These are phyloP conservation scores for Golubevia pallescens DNA, from an alignment of 1,284 basidiomycete species.

Conservation along the genomic window DNA sequence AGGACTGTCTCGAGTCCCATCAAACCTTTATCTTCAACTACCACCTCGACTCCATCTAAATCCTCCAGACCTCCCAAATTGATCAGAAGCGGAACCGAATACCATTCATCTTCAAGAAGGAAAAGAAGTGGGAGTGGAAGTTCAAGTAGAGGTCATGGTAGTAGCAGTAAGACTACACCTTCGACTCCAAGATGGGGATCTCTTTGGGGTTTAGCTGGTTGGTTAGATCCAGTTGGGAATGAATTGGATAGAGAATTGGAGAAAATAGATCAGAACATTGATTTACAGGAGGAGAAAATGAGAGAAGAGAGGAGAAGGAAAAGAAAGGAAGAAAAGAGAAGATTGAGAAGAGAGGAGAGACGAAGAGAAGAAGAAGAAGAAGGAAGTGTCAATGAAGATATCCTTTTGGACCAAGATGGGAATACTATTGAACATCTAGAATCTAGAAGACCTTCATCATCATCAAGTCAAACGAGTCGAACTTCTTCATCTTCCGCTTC, in stretches of 20 bases:
- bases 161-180: not conserved
- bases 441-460: not conserved
- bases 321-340: not conserved
- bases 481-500: not conserved
- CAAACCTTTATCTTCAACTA: not conserved
- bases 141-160: not conserved
- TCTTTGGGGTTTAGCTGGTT: not conserved
- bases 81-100: not conserved
- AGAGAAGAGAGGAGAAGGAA: not conserved
- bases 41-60: not conserved
- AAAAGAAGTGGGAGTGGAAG: not conserved
- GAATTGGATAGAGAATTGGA: not conserved
- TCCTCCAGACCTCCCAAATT: not conserved
- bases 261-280: not conserved
- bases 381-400: not conserved
- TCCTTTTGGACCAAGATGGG: not conserved
- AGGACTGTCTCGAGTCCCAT: not conserved
- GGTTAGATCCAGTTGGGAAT: not conserved
- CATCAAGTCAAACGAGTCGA: not conserved
- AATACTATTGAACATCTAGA: not conserved
- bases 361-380: slow-evolving; percentile 1
- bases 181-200: not conserved
- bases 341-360: not conserved
- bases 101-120: not conserved
- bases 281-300: not conserved